phyloP scores from a whole-genome alignment of 257 asterid species.

The Forsythia viridissima region DNA sequence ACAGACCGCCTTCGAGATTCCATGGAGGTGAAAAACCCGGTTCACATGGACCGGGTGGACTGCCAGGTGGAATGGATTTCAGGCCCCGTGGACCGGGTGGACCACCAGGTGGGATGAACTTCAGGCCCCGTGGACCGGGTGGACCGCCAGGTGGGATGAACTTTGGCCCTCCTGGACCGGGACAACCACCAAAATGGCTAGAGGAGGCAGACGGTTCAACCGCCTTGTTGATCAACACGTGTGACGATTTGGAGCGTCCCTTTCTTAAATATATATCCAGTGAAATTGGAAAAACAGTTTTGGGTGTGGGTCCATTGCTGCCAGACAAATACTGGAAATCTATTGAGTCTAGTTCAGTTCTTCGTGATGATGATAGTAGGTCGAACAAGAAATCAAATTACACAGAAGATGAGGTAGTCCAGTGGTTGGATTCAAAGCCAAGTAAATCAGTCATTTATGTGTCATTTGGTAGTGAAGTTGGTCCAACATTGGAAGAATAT shows the following conservation, averaged over 20 bases:
- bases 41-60: constrained; percentile 14
- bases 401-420: constrained; percentile 58
- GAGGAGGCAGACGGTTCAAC: constrained; percentile 50
- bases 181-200: constrained; percentile 52
- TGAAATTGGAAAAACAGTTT: constrained; percentile 43
- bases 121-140: constrained; percentile 31
- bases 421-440: constrained; percentile 65
- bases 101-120: constrained; percentile 37
- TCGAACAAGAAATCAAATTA: constrained; percentile 52
- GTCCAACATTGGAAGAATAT: constrained; percentile 60
- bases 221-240: constrained; percentile 61
- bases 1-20: not conserved
- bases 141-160: constrained; percentile 32
- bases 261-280: constrained; percentile 46
- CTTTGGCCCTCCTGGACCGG: constrained; percentile 44
- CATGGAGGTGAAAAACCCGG: no score
- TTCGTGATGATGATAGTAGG: constrained; percentile 39
- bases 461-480: constrained; percentile 75
- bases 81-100: constrained; percentile 37
- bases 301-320: constrained; percentile 64
- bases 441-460: constrained; percentile 56
- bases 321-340: constrained; percentile 62
- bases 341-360: constrained; percentile 24
- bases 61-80: constrained; percentile 27
- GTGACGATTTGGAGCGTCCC: constrained; percentile 49